Evolutionary conservation across 176 grass and related monocot genomes (phyloP).

Genomic region (Aechmea fasciata): DNA sequence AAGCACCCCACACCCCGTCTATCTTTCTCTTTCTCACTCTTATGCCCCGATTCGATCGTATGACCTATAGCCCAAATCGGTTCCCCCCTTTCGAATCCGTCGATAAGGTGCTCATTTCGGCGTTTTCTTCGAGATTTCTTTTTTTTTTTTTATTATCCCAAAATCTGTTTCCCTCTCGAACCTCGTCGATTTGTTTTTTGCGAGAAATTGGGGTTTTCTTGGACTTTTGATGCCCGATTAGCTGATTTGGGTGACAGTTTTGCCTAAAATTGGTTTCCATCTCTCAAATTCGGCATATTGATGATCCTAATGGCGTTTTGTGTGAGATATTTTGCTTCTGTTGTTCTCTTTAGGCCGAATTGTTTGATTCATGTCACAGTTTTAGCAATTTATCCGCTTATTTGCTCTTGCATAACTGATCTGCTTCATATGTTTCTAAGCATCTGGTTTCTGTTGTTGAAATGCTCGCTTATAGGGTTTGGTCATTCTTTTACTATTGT

Average conservation of each 20-base stretch:
- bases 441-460: neutral
- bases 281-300: neutral
- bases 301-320: neutral
- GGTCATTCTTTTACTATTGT: neutral
- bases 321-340: neutral
- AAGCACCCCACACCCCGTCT: neutral
- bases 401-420: neutral
- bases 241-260: too few species aligned
- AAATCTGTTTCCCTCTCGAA: too few species aligned
- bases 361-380: neutral
- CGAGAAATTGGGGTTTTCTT: too few species aligned
- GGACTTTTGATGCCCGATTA: too few species aligned
- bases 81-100: neutral
- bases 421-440: neutral
- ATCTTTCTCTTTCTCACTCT: neutral
- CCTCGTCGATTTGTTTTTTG: too few species aligned
- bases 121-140: neutral
- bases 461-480: neutral
- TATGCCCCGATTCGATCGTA: neutral
- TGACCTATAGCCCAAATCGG: too few species aligned
- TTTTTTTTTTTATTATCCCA: too few species aligned
- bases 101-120: neutral
- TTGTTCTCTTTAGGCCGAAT: neutral
- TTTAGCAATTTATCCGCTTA: neutral
- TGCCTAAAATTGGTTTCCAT: neutral